Base-by-base conservation (phyloP, 805 yeast species). In the Zygosaccharomyces kombuchaensis region DNA sequence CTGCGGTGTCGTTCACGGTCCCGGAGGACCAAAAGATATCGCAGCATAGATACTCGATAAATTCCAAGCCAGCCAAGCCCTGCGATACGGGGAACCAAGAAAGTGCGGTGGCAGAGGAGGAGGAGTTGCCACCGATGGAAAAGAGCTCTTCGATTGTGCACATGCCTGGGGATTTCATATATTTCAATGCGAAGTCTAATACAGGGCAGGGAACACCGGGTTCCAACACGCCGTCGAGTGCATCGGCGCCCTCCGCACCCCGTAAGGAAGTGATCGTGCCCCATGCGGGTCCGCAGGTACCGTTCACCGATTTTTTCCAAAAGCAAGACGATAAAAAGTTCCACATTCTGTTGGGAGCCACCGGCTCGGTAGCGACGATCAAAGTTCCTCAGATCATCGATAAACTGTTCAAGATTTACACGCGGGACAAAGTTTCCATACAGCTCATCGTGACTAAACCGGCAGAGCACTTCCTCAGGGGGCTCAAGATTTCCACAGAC, bases 321-420 rank as follows among this genome's bases (percentile, higher is more conserved):
- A 81, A 80, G 56, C 67, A 82, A 57, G 93, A 87, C 61, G 96
- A 87, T 62, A 85, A 82, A 36, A 90, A 89, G 60, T 74, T 87
- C 46, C 99, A 93, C 65, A 82, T 93, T 36, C 71, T 93, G 46
- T 72, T 93, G 35, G 99, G 95, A 14, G 95, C 95, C 14, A 87
- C 98, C 1, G 99, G 99, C 1, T 86, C 96, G 1, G 97, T 93
- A 3, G 99, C 99, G 4, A 87, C 98, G 2, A 88, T 93, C 52
- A 93, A 93, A 65, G 82, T 93, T 17, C 96, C 96, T 0, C 66
- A 84, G 53, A 88, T 93, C 32, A 87, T 93, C 53, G 95, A 84
- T 60, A 87, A 88, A 63, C 73, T 93, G 40, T 84, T 82, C 62
- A 87, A 87, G 63, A 74, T 84, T 6, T 91, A 86, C 66, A 87